phyloP scores from a whole-genome alignment of 257 asterid species.

The Nicotiana undulata region DNA sequence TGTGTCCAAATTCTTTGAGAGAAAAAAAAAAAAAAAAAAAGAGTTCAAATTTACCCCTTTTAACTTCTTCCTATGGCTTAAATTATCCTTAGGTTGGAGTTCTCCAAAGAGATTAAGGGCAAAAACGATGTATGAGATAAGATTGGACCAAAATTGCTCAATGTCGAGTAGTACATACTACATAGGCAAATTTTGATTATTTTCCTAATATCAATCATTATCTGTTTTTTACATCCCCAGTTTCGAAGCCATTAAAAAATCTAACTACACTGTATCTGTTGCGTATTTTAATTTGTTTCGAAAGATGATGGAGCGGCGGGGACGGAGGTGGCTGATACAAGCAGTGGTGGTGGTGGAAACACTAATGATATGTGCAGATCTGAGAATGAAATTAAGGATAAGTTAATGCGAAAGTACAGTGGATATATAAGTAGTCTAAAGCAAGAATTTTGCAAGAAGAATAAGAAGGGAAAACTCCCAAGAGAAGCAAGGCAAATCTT shows the following conservation, averaged over 20 bases:
- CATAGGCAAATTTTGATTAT: too few relatives aligned
- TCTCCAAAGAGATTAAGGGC: too few relatives aligned
- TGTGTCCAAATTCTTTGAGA: too few relatives aligned
- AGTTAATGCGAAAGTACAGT: conserved; percentile 10
- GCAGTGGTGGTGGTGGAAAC: neutral
- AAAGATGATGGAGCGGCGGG: neutral
- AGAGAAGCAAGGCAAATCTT: conserved; percentile 12
- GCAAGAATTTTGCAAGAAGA: conserved; percentile 9
- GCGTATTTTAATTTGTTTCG: neutral
- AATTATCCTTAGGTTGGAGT: too few relatives aligned
- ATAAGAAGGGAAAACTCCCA: conserved; percentile 14
- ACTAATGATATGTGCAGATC: neutral
- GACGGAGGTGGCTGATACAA: neutral
- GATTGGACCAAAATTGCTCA: neutral
- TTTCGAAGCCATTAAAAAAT: neutral
- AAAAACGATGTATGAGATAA: too few relatives aligned
- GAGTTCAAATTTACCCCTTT: too few relatives aligned
- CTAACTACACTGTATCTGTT: neutral
- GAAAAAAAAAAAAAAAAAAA: too few relatives aligned
- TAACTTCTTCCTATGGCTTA: too few relatives aligned
- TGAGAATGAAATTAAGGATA: conserved; percentile 3
- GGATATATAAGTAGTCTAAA: conserved; percentile 12
- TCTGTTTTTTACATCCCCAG: neutral
- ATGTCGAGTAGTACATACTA: neutral
- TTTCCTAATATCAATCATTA: too few relatives aligned